phyloP scores from a whole-genome alignment of 2,329 filamentous ascomycete species.

The Colletotrichum lentis region DNA sequence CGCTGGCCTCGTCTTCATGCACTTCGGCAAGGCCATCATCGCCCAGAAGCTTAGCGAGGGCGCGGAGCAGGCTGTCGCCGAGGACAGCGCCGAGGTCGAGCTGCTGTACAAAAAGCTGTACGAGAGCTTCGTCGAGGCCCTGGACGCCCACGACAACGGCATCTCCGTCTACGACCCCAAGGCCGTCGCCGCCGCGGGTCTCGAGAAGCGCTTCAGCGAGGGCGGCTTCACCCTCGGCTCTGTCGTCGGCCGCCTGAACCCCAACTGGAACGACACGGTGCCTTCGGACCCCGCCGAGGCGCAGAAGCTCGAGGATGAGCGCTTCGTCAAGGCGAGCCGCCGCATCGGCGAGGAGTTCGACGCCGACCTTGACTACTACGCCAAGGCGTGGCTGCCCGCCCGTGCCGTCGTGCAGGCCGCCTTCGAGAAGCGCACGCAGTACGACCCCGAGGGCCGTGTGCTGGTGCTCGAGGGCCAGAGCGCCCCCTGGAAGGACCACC shows the following conservation, averaged over 20 bases:
- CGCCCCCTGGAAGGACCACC: constrained; percentile 95
- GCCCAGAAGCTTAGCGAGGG: constrained; percentile 61
- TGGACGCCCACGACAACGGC: constrained; percentile 98
- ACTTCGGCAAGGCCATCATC: constrained; percentile 89
- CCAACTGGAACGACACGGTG: constrained; percentile 76
- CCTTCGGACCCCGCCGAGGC: constrained; percentile 63
- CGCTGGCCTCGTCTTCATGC: constrained; percentile 92
- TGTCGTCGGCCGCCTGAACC: constrained; percentile 81
- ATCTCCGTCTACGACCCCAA: constrained; percentile 81
- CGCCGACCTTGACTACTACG: constrained; percentile 79
- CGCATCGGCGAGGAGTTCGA: constrained; percentile 92
- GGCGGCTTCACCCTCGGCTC: constrained; percentile 85
- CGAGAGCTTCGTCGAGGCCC: constrained; percentile 90
- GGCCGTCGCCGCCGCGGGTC: constrained; percentile 71
- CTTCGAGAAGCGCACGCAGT: constrained; percentile 72
- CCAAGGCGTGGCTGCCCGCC: constrained; percentile 84
- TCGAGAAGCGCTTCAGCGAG: constrained; percentile 84
- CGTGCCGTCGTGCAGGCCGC: constrained; percentile 79
- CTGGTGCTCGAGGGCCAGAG: constrained; percentile 80
- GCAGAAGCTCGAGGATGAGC: constrained; percentile 80
- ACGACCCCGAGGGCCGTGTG: constrained; percentile 79
- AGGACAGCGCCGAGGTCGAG: constrained; percentile 72
- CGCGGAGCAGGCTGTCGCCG: constrained; percentile 55
- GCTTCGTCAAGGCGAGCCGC: constrained; percentile 78
- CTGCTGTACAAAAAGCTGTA: constrained; percentile 90